Conservation (phyloP, 106 monocot species). For the Alisma plantagoaquatica region DNA sequence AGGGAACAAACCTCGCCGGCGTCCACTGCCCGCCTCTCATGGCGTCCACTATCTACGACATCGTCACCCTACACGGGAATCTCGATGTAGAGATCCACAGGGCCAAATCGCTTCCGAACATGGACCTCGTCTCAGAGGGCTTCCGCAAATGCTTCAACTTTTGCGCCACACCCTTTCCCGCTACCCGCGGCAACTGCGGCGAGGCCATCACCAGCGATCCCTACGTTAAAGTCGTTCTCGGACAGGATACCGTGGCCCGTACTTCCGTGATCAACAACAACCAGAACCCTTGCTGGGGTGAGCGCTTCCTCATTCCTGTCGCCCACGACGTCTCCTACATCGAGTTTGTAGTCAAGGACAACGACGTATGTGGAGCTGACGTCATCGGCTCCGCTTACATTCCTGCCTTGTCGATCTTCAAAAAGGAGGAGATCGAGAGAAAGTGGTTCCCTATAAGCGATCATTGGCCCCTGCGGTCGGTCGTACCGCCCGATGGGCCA, state of each 20-base stretch:
- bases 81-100: constrained; percentile 37
- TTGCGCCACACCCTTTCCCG: constrained; percentile 12
- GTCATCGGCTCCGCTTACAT: constrained; percentile 18
- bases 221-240: constrained; percentile 33
- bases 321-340: constrained; percentile 31
- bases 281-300: constrained; percentile 36
- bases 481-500: too few species aligned
- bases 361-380: constrained; percentile 44
- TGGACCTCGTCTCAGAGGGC: constrained; percentile 43
- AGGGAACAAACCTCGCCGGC: too few species aligned
- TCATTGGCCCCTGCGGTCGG: constrained; percentile 1
- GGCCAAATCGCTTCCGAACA: constrained; percentile 44
- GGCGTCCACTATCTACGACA: not conserved
- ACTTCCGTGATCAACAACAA: constrained; percentile 39
- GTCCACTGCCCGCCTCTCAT: not conserved
- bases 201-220: constrained; percentile 47
- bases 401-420: not conserved
- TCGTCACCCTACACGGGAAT: constrained; percentile 43
- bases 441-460: constrained; percentile 5
- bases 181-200: constrained; percentile 4
- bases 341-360: constrained; percentile 47
- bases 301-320: constrained; percentile 35
- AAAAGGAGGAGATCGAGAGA: constrained; percentile 7
- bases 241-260: constrained; percentile 44
- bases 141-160: constrained; percentile 39